phyloP scores from a whole-genome alignment of 2,329 filamentous ascomycete species.

The Claviceps paspali region DNA sequence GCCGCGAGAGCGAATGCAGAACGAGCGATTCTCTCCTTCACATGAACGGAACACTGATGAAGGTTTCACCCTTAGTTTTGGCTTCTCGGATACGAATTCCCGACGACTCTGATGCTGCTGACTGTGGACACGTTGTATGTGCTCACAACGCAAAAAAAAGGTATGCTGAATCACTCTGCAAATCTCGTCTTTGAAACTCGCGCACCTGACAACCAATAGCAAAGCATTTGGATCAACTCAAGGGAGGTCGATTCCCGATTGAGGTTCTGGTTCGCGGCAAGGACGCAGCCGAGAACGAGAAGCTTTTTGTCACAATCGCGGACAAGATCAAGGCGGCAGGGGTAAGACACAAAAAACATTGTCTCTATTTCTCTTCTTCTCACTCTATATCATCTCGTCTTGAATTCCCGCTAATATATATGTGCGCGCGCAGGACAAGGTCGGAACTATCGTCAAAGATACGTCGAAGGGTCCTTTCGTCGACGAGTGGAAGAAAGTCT shows the following conservation, averaged over 20 bases:
- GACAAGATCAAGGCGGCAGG: constrained; percentile 80
- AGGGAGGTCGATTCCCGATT: constrained; percentile 80
- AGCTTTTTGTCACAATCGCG: constrained; percentile 70
- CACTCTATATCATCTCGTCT: no score
- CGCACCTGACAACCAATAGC: constrained; percentile 37
- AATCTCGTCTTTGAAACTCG: neutral
- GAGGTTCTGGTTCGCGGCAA: constrained; percentile 88
- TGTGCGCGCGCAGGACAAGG: constrained; percentile 52
- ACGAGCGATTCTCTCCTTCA: no score
- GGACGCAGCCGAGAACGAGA: constrained; percentile 79
- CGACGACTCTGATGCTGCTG: constrained; percentile 85
- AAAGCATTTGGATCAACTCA: constrained; percentile 82
- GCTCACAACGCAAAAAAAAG: constrained; percentile 94
- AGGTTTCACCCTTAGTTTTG: constrained; percentile 53
- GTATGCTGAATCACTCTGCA: constrained; percentile 27
- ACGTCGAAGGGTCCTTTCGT: constrained; percentile 74
- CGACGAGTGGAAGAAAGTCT: constrained; percentile 87
- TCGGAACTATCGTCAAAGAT: constrained; percentile 77
- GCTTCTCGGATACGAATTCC: constrained; percentile 97
- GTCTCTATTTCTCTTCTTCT: no score
- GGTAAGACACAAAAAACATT: constrained; percentile 31
- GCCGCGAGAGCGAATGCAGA: neutral
- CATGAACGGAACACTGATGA: neutral
- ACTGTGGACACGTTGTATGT: constrained; percentile 80
- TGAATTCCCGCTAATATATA: neutral